Conservation (phyloP, 1,284 basidiomycete species). For the Pseudozyma sp. region DNA sequence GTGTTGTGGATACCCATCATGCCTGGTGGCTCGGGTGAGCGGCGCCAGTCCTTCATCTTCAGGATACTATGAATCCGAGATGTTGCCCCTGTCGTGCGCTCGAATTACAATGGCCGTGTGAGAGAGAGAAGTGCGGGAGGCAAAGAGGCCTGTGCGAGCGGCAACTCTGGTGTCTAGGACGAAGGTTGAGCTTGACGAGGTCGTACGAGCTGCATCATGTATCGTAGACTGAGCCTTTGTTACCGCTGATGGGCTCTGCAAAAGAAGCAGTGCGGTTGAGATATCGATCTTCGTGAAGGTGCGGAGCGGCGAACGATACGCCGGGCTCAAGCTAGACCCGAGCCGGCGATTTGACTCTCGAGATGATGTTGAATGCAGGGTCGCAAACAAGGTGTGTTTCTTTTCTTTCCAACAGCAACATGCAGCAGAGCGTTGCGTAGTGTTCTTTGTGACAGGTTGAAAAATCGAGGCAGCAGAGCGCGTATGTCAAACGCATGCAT, state of each 20-base stretch:
- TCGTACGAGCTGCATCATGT: conserved; percentile 7
- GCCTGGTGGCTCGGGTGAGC: conserved; percentile 54
- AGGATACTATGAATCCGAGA: not conserved
- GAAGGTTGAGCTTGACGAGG: not conserved
- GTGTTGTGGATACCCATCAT: conserved; percentile 53
- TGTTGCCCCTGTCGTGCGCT: too few relatives aligned
- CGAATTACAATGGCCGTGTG: not conserved
- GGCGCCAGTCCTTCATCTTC: conserved; percentile 58
- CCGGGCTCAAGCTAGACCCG: too few relatives aligned
- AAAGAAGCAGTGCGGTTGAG: too few relatives aligned
- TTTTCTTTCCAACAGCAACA: not conserved
- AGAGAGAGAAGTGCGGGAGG: too few relatives aligned
- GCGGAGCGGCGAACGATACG: too few relatives aligned
- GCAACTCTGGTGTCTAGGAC: not conserved
- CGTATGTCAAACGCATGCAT: not conserved
- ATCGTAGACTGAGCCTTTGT: too few relatives aligned
- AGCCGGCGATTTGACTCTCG: not conserved
- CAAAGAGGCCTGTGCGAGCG: too few relatives aligned
- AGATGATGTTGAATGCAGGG: conserved; percentile 1
- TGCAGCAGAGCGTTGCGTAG: not conserved
- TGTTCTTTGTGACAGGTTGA: not conserved
- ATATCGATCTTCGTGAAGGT: too few relatives aligned
- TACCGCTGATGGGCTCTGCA: too few relatives aligned
- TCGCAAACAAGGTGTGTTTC: not conserved
- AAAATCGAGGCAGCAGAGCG: conserved; percentile 13